Evolutionary conservation across 495 filamentous ascomycete species (phyloP).

Genomic region (Apiosordaria backusii): DNA sequence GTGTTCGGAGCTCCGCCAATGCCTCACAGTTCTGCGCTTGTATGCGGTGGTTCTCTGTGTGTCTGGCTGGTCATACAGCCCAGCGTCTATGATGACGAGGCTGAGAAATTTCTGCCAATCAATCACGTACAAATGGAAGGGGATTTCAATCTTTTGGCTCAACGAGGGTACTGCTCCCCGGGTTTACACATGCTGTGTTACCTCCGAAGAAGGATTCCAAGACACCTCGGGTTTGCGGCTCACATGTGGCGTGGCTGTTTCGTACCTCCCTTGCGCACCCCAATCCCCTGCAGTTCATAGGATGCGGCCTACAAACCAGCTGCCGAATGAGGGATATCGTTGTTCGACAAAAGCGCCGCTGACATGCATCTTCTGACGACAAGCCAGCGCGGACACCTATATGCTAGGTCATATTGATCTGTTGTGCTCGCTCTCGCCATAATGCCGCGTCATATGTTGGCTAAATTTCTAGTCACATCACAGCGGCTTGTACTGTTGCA

Average conservation of each 20-base stretch:
- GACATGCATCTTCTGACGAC: conserved; percentile 2
- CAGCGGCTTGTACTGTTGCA: background rate
- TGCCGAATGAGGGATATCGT: background rate
- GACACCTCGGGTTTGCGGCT: background rate
- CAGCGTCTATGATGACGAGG: background rate
- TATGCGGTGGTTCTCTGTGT: background rate
- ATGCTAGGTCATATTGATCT: background rate
- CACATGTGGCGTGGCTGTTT: conserved; percentile 3
- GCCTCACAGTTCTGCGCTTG: background rate
- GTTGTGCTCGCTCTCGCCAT: background rate
- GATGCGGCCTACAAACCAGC: background rate
- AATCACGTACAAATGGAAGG: background rate
- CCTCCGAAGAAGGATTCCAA: background rate
- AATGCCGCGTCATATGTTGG: conserved; percentile 1
- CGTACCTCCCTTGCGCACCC: background rate
- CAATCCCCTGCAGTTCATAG: background rate
- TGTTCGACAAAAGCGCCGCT: conserved; percentile 10
- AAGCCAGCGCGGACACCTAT: background rate
- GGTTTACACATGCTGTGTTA: background rate
- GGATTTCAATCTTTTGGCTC: background rate
- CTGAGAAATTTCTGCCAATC: background rate
- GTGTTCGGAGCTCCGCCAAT: background rate
- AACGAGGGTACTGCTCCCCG: background rate
- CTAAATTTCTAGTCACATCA: background rate
- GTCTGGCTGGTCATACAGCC: background rate